Evolutionary conservation across 768 basidiomycete species (phyloP).

Genomic region (Suillus variegatus): DNA sequence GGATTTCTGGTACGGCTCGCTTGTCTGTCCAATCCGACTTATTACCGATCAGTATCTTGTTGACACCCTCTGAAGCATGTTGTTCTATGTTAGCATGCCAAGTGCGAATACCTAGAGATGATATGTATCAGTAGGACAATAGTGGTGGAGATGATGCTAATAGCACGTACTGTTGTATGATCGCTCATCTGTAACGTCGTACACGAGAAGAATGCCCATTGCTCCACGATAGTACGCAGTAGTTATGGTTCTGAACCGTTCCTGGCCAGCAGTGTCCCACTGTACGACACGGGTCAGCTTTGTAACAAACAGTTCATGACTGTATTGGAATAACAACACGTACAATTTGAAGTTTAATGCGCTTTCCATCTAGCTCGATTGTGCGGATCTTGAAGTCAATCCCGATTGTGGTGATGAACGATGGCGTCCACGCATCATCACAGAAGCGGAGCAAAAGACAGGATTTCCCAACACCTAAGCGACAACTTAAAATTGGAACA

Average conservation of each 20-base stretch:
- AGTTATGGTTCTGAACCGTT: constrained; percentile 97
- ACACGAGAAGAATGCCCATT: constrained; percentile 98
- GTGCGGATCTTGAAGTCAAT: constrained; percentile 99
- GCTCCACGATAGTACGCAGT: constrained; percentile 99
- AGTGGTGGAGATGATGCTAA: constrained; percentile 19
- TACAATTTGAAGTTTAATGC: constrained; percentile 98
- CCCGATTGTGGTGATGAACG: constrained; percentile 99
- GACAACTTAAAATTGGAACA: constrained; percentile 11
- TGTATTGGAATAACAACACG: neutral
- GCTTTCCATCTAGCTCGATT: constrained; percentile 96
- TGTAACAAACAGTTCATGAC: constrained; percentile 1
- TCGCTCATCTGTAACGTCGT: constrained; percentile 93
- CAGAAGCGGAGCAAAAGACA: constrained; percentile 96
- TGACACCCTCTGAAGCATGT: constrained; percentile 97
- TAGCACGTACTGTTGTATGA: constrained; percentile 90
- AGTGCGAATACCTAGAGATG: constrained; percentile 83
- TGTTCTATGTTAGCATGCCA: constrained; percentile 99
- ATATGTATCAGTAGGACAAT: neutral
- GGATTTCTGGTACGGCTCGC: constrained; percentile 86
- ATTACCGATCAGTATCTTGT: constrained; percentile 99
- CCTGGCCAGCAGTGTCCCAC: constrained; percentile 99
- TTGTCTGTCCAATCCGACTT: constrained; percentile 99
- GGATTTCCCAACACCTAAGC: constrained; percentile 90
- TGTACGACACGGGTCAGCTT: constrained; percentile 32
- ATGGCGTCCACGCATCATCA: constrained; percentile 99